Evolutionary conservation across 1,139 yeast species (phyloP), one percentile per base, ranked within the genome.

Genomic region (Dujonia santamariae): DNA sequence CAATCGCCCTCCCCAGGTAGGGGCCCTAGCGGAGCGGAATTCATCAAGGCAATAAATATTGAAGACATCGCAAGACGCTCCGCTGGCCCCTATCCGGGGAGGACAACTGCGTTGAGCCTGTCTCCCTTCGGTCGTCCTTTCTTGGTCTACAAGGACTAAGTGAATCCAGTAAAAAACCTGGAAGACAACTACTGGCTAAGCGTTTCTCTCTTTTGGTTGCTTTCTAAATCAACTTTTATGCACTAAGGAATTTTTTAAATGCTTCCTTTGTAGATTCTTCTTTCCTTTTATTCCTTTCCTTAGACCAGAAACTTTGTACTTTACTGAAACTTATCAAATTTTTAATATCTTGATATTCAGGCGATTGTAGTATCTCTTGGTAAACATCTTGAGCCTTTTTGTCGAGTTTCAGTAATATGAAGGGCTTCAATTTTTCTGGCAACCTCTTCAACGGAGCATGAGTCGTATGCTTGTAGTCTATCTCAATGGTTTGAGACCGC

Each of bases 291-390:
- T 37, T 43, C 19, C 53, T 28, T 32, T 46, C 51, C 28, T 46
- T 47, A 12, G 52, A 48, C 53, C 53, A 49, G 37, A 27, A 49
- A 22, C 51, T 47, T 34, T 49, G 54, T 8, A 49, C 50, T 30
- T 49, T 49, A 26, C 45, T 45, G 35, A 47, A 45, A 31, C 28
- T 39, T 20, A 49, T 44, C 19, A 45, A 28, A 15, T 45, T 45
- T 17, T 43, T 43, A 18, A 48, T 38, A 28, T 44, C 43, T 15
- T 30, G 28, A 32, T 48, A 48, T 6, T 36, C 33, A 2, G 36
- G 38, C 5, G 39, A 35, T 3, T 37, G 34, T 19, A 49, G 23
- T 15, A 49, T 47, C 12, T 45, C 45, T 14, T 45, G 40, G 36
- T 45, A 48, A 22, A 49, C 34, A 20, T 46, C 52, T 19, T 35